Evolutionary conservation across 2,329 filamentous ascomycete genomes (phyloP), one percentile per base, ranked within the genome.

Genomic region (Fusarium kyushuense): DNA sequence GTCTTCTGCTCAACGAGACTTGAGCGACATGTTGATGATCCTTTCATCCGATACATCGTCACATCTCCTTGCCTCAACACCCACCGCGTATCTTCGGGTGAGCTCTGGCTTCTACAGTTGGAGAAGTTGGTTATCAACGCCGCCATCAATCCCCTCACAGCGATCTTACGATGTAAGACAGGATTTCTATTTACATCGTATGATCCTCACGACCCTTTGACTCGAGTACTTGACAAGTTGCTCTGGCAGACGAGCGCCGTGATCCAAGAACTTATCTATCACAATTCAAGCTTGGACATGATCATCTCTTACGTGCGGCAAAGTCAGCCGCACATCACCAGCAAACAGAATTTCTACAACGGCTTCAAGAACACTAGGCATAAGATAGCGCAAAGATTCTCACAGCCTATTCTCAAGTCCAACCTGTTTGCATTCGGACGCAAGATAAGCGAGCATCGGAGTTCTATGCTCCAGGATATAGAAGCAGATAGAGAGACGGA

Each of bases 121-220:
- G 58, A 61, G 21, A 61, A 61, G 21, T 5, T 61, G 17, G 54
- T 58, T 23, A 58, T 16, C 16, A 61, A 61, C 29, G 58, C 54
- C 2, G 54, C 54, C 1, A 52, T 61, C 29, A 61, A 61, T 25
- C 58, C 58, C 6, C 58, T 61, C 3, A 61, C 58, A 1, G 21
- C 46, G 21, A 4, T 61, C 5, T 6, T 61, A 2, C 40, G 58
- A 7, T 61, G 33, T 19, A 61, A 52, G 17, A 58, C 58, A 2
- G 58, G 58, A 3, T 27, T 35, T 1, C 8, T 61, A 6, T 58
- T 61, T 5, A 52, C 46, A 19, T 25, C 14, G 5, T 45, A 19
- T 25, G 46, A 36, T 11, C 19, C 12, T 1, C 2, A 11, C 6
- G 46, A 61, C 19, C 45, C 40, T 25, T 12, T 61, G 21, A 8